Evolutionary conservation across 371 early-diverging fungal genomes (phyloP), one percentile per base, ranked within the genome.

Genomic region (Mortierella sp.): DNA sequence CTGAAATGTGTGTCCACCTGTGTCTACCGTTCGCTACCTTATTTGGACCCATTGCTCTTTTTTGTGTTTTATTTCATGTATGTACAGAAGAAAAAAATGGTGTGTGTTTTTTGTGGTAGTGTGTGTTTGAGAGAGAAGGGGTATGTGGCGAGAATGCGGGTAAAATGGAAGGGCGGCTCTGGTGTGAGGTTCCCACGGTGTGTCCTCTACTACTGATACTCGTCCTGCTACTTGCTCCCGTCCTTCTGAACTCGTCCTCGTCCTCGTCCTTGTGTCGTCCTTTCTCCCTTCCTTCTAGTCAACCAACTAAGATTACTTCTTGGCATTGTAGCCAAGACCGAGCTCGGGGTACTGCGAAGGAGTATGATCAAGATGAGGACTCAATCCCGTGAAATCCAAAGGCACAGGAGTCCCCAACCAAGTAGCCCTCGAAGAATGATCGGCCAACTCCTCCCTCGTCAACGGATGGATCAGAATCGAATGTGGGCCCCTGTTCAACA

Each of bases 271-370:
- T 14, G 48, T 46, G 11, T 14, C 48, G 4, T 60, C 29, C 60
- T 29, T 29, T 27, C 60, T 29, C 32, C 51, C 0, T 21, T 51
- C 21, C 27, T 43, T 27, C 41, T 14, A 1, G 11, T 29, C n/a
- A 21, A 21, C 12, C 27, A 41, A 41, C 48, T 29, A 21, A 41
- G 27, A 11, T 32, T 70, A 71, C 38, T 81, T 56, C 35, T 81
- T 81, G 58, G 86, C 82, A 24, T 82, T 79, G 70, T 81, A 82
- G 44, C 82, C 82, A 51, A 92, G 77, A 6, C 89, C 88, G 10
- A 92, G 83, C 72, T 92, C 90, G 4, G 92, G 92, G 70, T 91
- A 92, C 72, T 93, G 92, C 16, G 71, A 56, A 10, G 92, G 92
- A 55, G 76, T 75, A 21, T 89, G 51, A 48, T 87, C 89, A 55